Evolutionary conservation across 116 monocot genomes (phyloP), one percentile per base, ranked within the genome.

Genomic region (Dioscorea cayenensis): DNA sequence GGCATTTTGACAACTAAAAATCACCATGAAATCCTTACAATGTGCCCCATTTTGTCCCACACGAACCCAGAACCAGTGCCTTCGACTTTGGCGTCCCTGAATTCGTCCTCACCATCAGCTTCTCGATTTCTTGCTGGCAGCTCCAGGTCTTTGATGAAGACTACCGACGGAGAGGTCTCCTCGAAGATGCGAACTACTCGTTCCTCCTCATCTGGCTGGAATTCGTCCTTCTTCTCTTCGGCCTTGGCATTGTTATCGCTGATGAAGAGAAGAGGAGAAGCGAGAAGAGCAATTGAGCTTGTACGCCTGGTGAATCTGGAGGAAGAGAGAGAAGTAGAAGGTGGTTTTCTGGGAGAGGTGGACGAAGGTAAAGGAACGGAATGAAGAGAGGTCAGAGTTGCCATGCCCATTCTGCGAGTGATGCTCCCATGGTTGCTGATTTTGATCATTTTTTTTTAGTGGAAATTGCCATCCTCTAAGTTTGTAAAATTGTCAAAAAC

Each of bases 11-110:
- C 25, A 27, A 62, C 3, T 20, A 59, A 32, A 59, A 19, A 17
- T 19, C 59, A 21, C 59, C 17, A 62, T 20, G 21, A 9, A 62
- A 23, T 11, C 22, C 83, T 77, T 72, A 94, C 94, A 65, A 94
- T 90, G 79, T 90, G 90, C 36, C 94, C 94, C 27, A 65, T 63
- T 35, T 80, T 79, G 73, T 94, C 94, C 94, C 90, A 88, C 21
- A 94, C 70, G 73, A 94, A 94, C 11, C 94, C 94, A 18, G 87
- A 94, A 3, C 90, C 94, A 11, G 87, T 90, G 8, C 90, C 90
- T 55, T 83, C 87, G n/a, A 87, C 83, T 71, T 85, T 90, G 14
- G 79, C 87, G 52, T 79, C 79, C 5, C 14, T 43, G 64, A 59
- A 43, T 25, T 90, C 88, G 7, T 78, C 74, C 49, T 18, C 23